Evolutionary conservation across 225 moss, liverwort and hornwort genomes (phyloP), one percentile per base, ranked within the genome.

Genomic region (Marchantia paleacea): DNA sequence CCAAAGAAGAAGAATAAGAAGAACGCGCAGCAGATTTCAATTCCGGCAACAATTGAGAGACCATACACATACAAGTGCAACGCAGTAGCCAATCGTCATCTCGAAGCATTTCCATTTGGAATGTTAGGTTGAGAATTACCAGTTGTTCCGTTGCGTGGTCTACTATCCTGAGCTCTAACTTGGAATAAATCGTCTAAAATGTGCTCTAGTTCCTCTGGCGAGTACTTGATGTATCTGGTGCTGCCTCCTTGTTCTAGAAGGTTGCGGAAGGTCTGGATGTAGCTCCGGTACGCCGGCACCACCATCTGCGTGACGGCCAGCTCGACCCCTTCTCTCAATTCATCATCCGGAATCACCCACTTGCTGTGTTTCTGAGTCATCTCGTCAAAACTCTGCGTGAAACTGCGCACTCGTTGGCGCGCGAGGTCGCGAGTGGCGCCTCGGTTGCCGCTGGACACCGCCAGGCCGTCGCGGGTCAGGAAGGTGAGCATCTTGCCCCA

Each of bases 221-320:
- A 80, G 78, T 92, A 94, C 83, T 94, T 99, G 0, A 91, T 83
- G 51, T 95, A 91, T 81, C 84, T 94, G 70, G 82, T 85, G 53
- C 86, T 85, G 57, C 75, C 62, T 47, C 87, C 91, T 24, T 90
- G 87, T 26, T 95, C 93, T 80, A 95, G 73, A 0, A 91, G 4
- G 7, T 80, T 6, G 26, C 82, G 80, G 81, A 85, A 94, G 28
- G 84, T 83, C 67, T 81, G 72, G 25, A 89, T 79, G 55, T 89
- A 99, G 85, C 91, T 91, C 31, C 93, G 87, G 81, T 99, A 99
- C 18, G 92, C 95, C 7, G 97, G 90, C 39, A 95, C 91, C 65
- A 99, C 89, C 81, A 88, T 89, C 79, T 99, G 95, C 12, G 83
- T 88, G 51, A 95, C 88, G 0, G 90, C 88, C 55, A 89, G 80